Evolutionary conservation across 345 rosid genomes (phyloP), one percentile per base, ranked within the genome.

Genomic region (Pistacia atlantica): DNA sequence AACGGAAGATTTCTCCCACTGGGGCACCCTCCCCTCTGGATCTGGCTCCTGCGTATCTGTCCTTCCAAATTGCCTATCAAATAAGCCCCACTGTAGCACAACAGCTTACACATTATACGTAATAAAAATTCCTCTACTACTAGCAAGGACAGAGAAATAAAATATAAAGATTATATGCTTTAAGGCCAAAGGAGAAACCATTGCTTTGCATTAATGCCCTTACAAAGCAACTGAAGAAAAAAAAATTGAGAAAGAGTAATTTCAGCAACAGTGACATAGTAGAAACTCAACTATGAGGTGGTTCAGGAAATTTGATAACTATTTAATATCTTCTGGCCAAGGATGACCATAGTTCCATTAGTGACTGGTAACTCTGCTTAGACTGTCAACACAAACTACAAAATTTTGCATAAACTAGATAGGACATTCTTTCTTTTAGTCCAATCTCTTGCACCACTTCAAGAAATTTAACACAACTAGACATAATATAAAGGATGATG

Each of bases 41-140:
- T 95, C 99, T 3, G 95, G 79, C 77, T 83, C 91, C 54, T 81
- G 80, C 38, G 93, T 46, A 83, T 95, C 99, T 25, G 85, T 69
- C 80, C 99, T 82, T 78, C 98, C 99, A 35, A 95, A 86, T 77
- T 95, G 92, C 82, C 76, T 88, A 78, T 95, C 97, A 64, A 95
- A 95, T 83, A 95, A 86, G 56, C 91, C 90, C 98, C 98, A 95
- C 98, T 95, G 81, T 75, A 68, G 46, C 48, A 6, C 60, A 80
- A 76, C 45, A 77, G 20, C 12, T 45, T 37, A 68, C 33, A 16
- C 65, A 76, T 76, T 45, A 66, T 28, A 25, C 2, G 22, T 45
- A 14, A n/a, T 38, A 63, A 33, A 45, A 18, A 18, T 56, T 55
- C 46, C 37, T 25, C 25, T 25, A n/a, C 18, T 35, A 9, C 2